Conservation (phyloP, 176 grass and related monocot species). For the Poa pratensis region DNA sequence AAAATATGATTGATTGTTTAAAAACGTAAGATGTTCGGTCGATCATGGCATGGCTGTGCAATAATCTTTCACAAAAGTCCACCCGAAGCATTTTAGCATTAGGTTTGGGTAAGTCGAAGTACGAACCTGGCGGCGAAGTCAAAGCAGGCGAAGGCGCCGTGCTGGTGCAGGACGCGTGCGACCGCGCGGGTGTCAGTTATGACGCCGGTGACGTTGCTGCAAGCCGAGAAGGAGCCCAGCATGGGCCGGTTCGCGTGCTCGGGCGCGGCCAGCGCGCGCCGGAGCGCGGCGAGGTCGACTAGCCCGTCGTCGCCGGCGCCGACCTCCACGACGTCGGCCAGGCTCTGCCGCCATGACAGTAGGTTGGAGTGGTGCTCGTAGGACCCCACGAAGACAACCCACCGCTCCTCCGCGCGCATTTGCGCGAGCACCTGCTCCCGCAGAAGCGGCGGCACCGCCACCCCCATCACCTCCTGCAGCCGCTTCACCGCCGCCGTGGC, state of each 20-base stretch:
- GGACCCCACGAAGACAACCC: conserved; percentile 80
- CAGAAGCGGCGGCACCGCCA: conserved; percentile 48
- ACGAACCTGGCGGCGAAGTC: conserved; percentile 83
- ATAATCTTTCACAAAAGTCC: neutral
- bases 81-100: neutral
- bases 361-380: conserved; percentile 96
- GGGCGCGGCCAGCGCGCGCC: conserved; percentile 14
- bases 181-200: conserved; percentile 60
- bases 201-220: conserved; percentile 86
- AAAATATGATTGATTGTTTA: neutral
- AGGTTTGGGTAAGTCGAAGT: neutral
- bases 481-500: conserved; percentile 73
- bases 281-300: conserved; percentile 57
- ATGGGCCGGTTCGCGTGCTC: conserved; percentile 56
- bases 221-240: conserved; percentile 76
- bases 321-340: conserved; percentile 75
- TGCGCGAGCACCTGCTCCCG: neutral
- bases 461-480: conserved; percentile 79
- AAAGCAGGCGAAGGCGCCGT: conserved; percentile 85
- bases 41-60: neutral
- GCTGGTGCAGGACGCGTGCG: conserved; percentile 64
- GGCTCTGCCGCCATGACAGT: conserved; percentile 80
- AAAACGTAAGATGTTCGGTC: neutral
- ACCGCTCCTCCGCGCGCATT: conserved; percentile 59
- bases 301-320: conserved; percentile 52